Percentiles rank a stretch among this genome's conserved stretches.
phyloP scores from a whole-genome alignment of 2,329 filamentous ascomycete species.

The Neonectria neomacrospora region DNA sequence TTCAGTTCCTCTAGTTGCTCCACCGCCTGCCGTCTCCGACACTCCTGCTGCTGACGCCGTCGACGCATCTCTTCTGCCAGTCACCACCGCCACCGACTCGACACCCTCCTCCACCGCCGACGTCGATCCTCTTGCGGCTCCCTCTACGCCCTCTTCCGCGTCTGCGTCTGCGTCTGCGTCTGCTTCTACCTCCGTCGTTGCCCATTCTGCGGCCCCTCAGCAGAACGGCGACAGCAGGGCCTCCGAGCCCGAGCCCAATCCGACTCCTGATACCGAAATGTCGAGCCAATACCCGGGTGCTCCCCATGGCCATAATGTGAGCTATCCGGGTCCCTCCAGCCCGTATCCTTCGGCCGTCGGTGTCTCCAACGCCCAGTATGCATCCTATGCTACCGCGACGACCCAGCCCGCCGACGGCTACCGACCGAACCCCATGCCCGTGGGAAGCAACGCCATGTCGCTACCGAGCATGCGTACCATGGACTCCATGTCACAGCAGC shows the following conservation, averaged over 20 bases:
- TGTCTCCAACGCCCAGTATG: constrained; percentile 45
- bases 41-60: constrained; percentile 23
- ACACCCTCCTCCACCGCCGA: constrained; percentile 30
- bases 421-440: constrained; percentile 43
- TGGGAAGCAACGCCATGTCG: constrained; percentile 47
- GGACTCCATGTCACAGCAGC: constrained; percentile 48
- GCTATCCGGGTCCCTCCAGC: constrained; percentile 44
- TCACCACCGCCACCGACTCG: constrained; percentile 28
- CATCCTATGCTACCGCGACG: constrained; percentile 46
- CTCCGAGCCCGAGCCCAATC: constrained; percentile 40
- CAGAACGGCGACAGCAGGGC: constrained; percentile 49
- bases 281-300: constrained; percentile 48
- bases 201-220: constrained; percentile 35
- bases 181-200: constrained; percentile 13
- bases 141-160: not conserved
- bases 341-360: constrained; percentile 39
- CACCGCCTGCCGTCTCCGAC: constrained; percentile 28
- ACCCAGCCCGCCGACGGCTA: constrained; percentile 46
- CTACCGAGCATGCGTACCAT: constrained; percentile 57
- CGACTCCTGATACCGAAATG: constrained; percentile 46
- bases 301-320: constrained; percentile 45
- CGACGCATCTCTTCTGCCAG: constrained; percentile 34
- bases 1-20: constrained; percentile 34
- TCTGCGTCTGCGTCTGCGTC: constrained; percentile 28
- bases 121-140: constrained; percentile 24